Evolutionary conservation across 2,329 filamentous ascomycete genomes (phyloP).

Genomic region (Diaporthe ampelina): DNA sequence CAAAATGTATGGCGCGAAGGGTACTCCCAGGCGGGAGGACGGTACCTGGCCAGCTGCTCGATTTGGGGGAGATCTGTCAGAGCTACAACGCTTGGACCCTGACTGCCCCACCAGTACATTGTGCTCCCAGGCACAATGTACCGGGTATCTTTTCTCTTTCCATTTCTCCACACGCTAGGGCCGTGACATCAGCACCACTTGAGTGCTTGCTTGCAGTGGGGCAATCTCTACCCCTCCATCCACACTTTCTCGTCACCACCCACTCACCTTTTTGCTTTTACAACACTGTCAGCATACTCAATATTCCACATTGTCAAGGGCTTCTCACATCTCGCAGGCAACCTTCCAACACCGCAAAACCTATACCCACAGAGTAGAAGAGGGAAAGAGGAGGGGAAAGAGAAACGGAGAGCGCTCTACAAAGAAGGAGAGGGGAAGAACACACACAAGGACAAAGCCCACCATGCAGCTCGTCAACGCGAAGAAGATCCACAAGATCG

Average conservation of each 20-base stretch:
- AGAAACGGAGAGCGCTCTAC: not conserved
- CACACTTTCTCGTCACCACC: no score
- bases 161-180: not conserved
- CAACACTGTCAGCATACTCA: not conserved
- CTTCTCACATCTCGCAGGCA: not conserved
- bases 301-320: not conserved
- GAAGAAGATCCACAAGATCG: slow-evolving; percentile 54
- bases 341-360: not conserved
- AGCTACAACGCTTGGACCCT: not conserved
- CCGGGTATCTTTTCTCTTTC: no score
- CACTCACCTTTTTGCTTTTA: not conserved
- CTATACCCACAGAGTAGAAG: not conserved
- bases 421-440: not conserved
- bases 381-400: not conserved
- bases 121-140: not conserved
- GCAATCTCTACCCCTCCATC: not conserved
- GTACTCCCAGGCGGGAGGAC: not conserved
- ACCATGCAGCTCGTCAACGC: slow-evolving; percentile 56
- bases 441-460: not conserved
- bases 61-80: not conserved
- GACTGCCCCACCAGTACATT: not conserved
- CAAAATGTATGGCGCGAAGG: not conserved
- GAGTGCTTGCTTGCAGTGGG: no score
- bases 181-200: slow-evolving; percentile 8
- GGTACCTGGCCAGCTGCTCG: not conserved